Percentiles rank a stretch among this genome's conserved stretches.
Evolutionary conservation across 208 protist genomes (phyloP).

Genomic region (Leishmania mexicana): DNA sequence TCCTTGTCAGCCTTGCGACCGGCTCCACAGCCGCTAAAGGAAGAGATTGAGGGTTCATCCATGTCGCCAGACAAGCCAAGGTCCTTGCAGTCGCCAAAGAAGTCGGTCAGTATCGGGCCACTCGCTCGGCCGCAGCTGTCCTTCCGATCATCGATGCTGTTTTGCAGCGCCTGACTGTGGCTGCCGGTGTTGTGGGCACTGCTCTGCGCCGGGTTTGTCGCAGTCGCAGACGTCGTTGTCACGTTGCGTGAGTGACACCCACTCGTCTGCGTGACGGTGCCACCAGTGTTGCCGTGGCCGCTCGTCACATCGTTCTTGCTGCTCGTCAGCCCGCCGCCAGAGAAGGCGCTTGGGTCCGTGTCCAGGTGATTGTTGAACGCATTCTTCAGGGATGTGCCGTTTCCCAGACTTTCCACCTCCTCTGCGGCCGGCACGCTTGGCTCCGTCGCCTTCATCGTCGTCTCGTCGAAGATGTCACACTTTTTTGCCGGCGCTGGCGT

Average conservation of each 20-base stretch:
- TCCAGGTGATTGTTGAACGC: neutral
- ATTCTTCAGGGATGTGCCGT: neutral
- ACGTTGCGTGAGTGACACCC: slow-evolving; percentile 3
- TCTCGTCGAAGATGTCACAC: slow-evolving; percentile 4
- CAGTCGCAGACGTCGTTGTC: neutral
- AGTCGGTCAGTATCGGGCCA: neutral
- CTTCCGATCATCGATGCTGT: neutral
- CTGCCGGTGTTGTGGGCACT: slow-evolving; percentile 10
- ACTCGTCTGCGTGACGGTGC: slow-evolving; percentile 10
- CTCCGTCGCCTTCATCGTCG: neutral
- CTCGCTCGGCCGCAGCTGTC: neutral
- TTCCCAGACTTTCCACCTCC: neutral
- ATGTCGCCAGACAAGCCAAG: slow-evolving; percentile 2
- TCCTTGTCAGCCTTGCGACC: neutral
- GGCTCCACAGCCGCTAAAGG: neutral
- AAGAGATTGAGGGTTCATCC: slow-evolving; percentile 2
- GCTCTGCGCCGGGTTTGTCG: slow-evolving; percentile 1
- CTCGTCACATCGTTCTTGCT: slow-evolving; percentile 18
- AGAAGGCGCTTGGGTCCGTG: slow-evolving; percentile 5
- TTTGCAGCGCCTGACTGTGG: slow-evolving; percentile 2
- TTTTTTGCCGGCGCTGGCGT: neutral
- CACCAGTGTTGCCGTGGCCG: slow-evolving; percentile 4
- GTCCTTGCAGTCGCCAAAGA: slow-evolving; percentile 9
- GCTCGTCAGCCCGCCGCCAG: slow-evolving; percentile 18
- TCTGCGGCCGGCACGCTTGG: neutral